Base-by-base conservation (phyloP, 2,329 filamentous ascomycete species). In the Hirsutella thompsonii region DNA sequence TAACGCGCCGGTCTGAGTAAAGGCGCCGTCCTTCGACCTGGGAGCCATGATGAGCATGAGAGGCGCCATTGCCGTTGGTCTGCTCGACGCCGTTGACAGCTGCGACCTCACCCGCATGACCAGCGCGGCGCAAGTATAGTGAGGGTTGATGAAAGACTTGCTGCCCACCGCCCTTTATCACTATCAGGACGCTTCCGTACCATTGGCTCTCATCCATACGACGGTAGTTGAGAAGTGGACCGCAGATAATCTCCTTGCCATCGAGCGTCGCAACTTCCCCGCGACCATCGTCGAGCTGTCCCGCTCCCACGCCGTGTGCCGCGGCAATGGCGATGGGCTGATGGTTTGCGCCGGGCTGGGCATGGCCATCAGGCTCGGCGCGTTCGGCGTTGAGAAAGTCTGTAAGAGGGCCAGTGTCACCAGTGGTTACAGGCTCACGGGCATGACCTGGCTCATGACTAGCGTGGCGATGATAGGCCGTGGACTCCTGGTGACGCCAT, bases 181-280 rank as follows among this genome's bases (percentile, higher is more conserved):
- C 87, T 38, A 95, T 66, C 51, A 95, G 66, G 8, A 94, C 83
- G 57, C 87, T 94, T 43, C 90, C 89, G 52, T 84, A 69, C 89
- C 90, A 96, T 33, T 62, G 64, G 21, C 70, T 72, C 51, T 81
- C 75, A 48, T 81, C 76, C 76, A 83, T 88, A 53, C 76, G 74
- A 47, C 81, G 72, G 59, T 88, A 90, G 62, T 90, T 90, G 46
- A 90, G 63, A 48, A 90, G 64, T 18, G 84, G 84, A 1, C 84
- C 84, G 50, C 76, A 81, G 13, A 82, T 67, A 21, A 88, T 70
- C 45, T 83, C 76, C 52, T 65, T 70, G 36, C 69, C 70, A 38
- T 74, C 70, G 5, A 55, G 49, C 8, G 48, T 48, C 13, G 51
- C 49, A 16, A 48, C 47, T 20, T 50, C 44, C 23, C 41, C 46